Base-by-base conservation (phyloP, 495 filamentous ascomycete genomes). In the Podospora pseudocomata region DNA sequence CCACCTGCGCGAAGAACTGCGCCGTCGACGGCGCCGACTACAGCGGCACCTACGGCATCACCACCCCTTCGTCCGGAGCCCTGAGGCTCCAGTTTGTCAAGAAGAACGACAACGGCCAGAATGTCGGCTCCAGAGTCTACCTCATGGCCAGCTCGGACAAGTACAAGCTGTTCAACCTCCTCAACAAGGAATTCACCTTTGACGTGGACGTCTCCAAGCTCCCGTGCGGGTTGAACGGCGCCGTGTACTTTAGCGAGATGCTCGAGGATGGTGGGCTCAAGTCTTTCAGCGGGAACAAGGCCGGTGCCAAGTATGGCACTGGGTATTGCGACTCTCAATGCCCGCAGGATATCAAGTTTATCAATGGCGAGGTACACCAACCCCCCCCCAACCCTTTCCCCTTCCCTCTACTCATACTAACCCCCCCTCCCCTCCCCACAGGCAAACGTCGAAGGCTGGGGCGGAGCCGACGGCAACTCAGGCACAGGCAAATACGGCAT, bases 241-340 rank as follows among this genome's bases (percentile, higher is more conserved):
- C 89, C 39, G 78, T 91, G 15, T 91, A 91, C 81, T 86, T 91
- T 55, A 81, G 83, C 27, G 73, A 83, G 70, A 91, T 91, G 89
- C 84, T 88, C 60, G 77, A 83, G 15, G 86, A 87, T 67, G 89
- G 89, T 75, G 88, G 87, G 30, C 70, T 84, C 68, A 67, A 83
- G 27, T 74, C 79, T 30, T 84, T 82, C 73, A 60, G 79, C 0
- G 74, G 72, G 65, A 91, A 91, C 84, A 85, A 85, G 71, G 89
- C 88, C 32, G 87, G 88, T 44, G 89, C 89, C 68, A 86, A 85
- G 68, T 91, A 90, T 70, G 89, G 89, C 58, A 90, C 88, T 5
- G 89, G 89, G 1, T 91, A 91, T 80, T 91, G 89, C 70, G 89
- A 91, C 77, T 82, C 84, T 19, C 88, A 90, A 72, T 91, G 89